Evolutionary conservation across 192 early-diverging fungal genomes (phyloP).

Genomic region (Chytriomyces sp.): DNA sequence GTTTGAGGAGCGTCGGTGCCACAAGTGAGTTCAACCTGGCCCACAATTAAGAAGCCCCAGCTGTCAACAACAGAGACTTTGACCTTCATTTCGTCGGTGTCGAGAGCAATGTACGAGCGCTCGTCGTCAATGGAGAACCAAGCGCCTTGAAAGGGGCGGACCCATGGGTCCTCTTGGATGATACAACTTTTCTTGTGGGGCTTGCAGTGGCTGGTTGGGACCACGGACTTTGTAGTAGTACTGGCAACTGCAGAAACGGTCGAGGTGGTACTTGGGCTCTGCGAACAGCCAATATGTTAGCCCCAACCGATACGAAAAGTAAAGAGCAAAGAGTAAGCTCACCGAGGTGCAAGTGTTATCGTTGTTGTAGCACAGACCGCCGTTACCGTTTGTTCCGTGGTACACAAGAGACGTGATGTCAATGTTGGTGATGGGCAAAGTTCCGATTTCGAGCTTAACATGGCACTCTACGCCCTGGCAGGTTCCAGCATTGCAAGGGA

Average conservation of each 20-base stretch:
- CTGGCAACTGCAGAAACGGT: neutral
- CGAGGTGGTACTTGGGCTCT: neutral
- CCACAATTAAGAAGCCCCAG: neutral
- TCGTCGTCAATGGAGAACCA: neutral
- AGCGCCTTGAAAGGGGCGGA: neutral
- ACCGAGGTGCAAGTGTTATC: neutral
- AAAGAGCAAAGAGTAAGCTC: neutral
- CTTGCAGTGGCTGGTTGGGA: slow-evolving; percentile 3
- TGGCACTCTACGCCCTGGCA: neutral
- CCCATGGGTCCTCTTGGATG: slow-evolving; percentile 1
- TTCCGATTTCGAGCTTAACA: neutral
- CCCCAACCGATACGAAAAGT: neutral
- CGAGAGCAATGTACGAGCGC: neutral
- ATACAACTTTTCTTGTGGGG: neutral
- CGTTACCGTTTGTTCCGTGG: neutral
- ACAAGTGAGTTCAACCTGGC: neutral
- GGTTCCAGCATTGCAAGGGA: neutral
- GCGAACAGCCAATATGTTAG: neutral
- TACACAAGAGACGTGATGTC: neutral
- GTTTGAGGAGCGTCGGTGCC: neutral
- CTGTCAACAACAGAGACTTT: neutral
- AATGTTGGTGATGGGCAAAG: neutral
- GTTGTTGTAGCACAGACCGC: slow-evolving; percentile 6
- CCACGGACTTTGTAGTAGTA: neutral
- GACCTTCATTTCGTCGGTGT: slow-evolving; percentile 8